phyloP scores from a whole-genome alignment of 305 asterid genomes.

The Solanum hybrid region DNA sequence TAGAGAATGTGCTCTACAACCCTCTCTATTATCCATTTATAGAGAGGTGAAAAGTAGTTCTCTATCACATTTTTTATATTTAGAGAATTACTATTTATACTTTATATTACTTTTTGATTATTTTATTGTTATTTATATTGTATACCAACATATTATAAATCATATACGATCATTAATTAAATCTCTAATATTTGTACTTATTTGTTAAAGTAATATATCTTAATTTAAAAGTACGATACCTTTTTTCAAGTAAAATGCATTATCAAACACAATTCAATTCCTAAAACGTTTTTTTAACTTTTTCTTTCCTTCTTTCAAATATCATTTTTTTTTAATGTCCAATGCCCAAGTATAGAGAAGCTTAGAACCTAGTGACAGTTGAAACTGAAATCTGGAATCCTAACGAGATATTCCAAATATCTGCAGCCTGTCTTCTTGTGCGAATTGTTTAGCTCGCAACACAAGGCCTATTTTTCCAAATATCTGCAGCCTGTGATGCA shows the following conservation, averaged over 20 bases:
- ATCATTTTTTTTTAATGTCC: background rate
- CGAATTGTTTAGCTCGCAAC: background rate
- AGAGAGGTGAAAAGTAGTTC: no score
- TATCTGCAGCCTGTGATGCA: background rate
- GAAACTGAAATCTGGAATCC: background rate
- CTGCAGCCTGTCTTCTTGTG: background rate
- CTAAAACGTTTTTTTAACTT: background rate
- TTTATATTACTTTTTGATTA: no score
- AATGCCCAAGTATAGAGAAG: background rate
- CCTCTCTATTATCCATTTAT: no score
- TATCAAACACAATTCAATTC: background rate
- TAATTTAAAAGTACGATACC: no score
- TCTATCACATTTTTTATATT: no score
- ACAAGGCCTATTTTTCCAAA: background rate
- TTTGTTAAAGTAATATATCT: no score
- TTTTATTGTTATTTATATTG: no score
- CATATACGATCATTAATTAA: background rate
- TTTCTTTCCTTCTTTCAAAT: background rate
- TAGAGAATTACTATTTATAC: background rate
- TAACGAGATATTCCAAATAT: background rate
- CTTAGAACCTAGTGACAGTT: background rate
- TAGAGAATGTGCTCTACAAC: no score
- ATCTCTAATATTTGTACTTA: no score
- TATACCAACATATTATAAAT: no score
- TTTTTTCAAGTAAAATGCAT: background rate